Evolutionary conservation across 768 basidiomycete genomes (phyloP), one percentile per base, ranked within the genome.

Genomic region (Rhodotorula kratochvilovae): DNA sequence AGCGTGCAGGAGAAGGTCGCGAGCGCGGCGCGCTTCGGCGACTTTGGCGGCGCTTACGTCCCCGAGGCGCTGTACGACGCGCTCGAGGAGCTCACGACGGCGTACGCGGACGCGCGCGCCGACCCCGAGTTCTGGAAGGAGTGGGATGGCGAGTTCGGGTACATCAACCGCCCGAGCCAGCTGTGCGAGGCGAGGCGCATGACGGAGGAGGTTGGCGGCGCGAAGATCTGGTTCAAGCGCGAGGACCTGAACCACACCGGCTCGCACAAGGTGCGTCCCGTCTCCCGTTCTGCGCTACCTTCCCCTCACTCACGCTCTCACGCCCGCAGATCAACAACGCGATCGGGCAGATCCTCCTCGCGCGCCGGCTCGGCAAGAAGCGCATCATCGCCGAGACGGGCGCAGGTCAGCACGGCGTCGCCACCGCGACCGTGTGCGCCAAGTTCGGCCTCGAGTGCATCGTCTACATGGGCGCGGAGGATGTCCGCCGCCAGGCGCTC

Each of bases 341-440:
- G 33, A 89, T 99, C 69, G 96, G 96, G 46, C 79, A 95, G 90
- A 94, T 98, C 71, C 84, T 99, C 27, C 86, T 99, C 36, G 96
- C 96, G n/a, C 86, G 86, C 57, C 87, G 96, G 56, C 83, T 98
- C 69, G 96, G 96, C 29, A 99, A 99, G 83, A 96, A 85, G 50
- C 87, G 94, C 64, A 98, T 99, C 78, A 98, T 98, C 75, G 96
- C 96, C 45, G 96, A 99, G 83, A 98, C 96, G 2, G 96, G 96
- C 72, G 96, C 96, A 1, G 96, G 96, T 25, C 96, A 98, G 80
- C 96, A 99, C 80, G 96, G 96, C 80, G 96, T 99, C 42, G 96
- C 96, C 31, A 98, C 96, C 58, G 96, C 96, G 2, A 99, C 96
- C 11, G 96, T 92, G 33, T 98, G 96, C 76, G 96, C 96, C 33